Evolutionary conservation across 1,284 basidiomycete species (phyloP).

Genomic region (Cryptococcus sp.): DNA sequence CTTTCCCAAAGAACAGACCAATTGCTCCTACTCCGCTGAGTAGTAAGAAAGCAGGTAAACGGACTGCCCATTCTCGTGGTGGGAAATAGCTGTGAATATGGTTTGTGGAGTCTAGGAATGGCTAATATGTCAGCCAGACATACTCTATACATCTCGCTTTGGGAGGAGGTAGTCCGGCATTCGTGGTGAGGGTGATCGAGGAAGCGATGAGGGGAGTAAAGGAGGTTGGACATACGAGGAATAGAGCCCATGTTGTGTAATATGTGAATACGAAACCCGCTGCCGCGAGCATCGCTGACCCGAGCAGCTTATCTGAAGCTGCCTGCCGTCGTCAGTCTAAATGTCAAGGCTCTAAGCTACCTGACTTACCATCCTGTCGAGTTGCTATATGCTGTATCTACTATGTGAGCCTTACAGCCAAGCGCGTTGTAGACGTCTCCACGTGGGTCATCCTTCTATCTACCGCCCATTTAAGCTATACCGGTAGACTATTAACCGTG

Average conservation of each 20-base stretch:
- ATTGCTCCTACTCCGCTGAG: slow-evolving; percentile 71
- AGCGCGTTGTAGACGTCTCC: too few species aligned
- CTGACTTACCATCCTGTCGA: too few species aligned
- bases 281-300: slow-evolving; percentile 70
- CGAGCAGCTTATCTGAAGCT: slow-evolving; percentile 72
- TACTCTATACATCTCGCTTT: too few species aligned
- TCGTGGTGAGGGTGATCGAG: neutral
- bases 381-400: too few species aligned
- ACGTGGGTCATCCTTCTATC: too few species aligned
- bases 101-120: slow-evolving; percentile 72
- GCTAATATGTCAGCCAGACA: slow-evolving; percentile 52
- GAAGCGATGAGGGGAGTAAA: neutral
- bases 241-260: slow-evolving; percentile 84
- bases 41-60: slow-evolving; percentile 75
- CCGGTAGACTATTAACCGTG: too few species aligned
- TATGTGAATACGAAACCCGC: slow-evolving; percentile 76
- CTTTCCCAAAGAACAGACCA: slow-evolving; percentile 70
- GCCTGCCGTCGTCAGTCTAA: slow-evolving; percentile 52
- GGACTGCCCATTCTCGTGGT: slow-evolving; percentile 82
- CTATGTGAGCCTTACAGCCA: too few species aligned
- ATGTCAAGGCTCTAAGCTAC: neutral
- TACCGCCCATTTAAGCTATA: too few species aligned
- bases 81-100: slow-evolving; percentile 75
- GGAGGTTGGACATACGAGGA: slow-evolving; percentile 59
- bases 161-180: neutral